Percentiles rank a stretch among this genome's conserved stretches.
Conservation (phyloP, 345 rosid genomes). For the Adansonia digitata region DNA sequence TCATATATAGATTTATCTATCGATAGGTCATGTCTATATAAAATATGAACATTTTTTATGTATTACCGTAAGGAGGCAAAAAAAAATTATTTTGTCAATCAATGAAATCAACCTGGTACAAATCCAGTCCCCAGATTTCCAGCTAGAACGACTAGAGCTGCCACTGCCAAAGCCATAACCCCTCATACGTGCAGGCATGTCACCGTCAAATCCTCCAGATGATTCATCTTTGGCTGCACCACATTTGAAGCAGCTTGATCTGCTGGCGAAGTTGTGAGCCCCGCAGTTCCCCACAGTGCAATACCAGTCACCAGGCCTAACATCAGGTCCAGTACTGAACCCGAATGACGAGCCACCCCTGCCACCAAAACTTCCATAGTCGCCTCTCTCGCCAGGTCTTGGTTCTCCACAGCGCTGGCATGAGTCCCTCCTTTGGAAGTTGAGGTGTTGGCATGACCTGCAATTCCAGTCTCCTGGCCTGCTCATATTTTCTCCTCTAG, state of each 20-base stretch:
- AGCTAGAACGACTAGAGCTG: constrained; percentile 50
- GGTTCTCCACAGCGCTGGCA: constrained; percentile 78
- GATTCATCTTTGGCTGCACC: constrained; percentile 52
- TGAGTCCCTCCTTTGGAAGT: constrained; percentile 74
- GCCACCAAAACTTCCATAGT: constrained; percentile 33
- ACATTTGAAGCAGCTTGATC: constrained; percentile 66
- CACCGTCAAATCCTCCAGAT: constrained; percentile 22
- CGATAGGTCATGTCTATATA: background rate
- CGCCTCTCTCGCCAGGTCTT: constrained; percentile 29
- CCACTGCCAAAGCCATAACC: constrained; percentile 30
- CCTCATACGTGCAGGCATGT: constrained; percentile 36
- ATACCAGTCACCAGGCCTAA: constrained; percentile 81
- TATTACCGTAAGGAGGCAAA: background rate
- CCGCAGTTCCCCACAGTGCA: constrained; percentile 58
- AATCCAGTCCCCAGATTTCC: constrained; percentile 89
- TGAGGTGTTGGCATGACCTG: constrained; percentile 71
- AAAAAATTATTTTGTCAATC: background rate
- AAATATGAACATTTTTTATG: background rate
- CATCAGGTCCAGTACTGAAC: constrained; percentile 70
- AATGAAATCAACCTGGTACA: constrained; percentile 45
- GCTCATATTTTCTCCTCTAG: constrained; percentile 43
- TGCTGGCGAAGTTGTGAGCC: constrained; percentile 70
- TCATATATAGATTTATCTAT: background rate
- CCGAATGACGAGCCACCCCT: constrained; percentile 40
- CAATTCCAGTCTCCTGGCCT: constrained; percentile 98